Percentiles rank a stretch among this genome's conserved stretches.
phyloP scores from a whole-genome alignment of 164 flowering plant genomes.

The Aristolochia contorta region DNA sequence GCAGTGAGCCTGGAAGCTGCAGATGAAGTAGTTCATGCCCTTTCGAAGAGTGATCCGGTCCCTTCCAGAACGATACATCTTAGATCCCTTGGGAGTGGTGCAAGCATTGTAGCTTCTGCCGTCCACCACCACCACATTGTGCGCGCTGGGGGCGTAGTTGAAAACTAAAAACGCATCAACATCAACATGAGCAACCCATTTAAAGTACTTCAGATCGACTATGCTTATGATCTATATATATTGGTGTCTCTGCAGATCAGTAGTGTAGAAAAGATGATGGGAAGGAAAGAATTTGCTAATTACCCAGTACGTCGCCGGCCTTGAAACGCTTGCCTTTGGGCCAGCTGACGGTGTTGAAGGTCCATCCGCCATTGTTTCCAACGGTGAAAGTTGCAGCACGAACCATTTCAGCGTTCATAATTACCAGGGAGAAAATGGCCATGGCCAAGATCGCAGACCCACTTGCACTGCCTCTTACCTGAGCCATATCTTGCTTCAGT shows the following conservation, averaged over 20 bases:
- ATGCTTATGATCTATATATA: no score
- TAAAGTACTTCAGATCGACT: no score
- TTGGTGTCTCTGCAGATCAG: no score
- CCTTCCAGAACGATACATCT: conserved; percentile 27
- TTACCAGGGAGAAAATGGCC: conserved; percentile 5
- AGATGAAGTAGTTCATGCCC: conserved; percentile 64
- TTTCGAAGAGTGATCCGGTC: conserved; percentile 43
- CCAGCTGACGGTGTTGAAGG: conserved; percentile 32
- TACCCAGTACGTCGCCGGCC: conserved; percentile 44
- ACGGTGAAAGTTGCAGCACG: conserved; percentile 26
- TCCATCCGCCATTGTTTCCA: conserved; percentile 34
- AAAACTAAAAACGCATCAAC: conserved; percentile 29
- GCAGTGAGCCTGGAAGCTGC: conserved; percentile 52
- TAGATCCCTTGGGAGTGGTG: conserved; percentile 34
- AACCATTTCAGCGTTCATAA: conserved; percentile 16
- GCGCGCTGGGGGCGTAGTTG: conserved; percentile 34
- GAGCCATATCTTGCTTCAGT: conserved; percentile 8
- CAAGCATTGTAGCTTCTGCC: conserved; percentile 31
- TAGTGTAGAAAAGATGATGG: not conserved
- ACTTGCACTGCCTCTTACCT: conserved; percentile 49
- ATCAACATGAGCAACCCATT: no score
- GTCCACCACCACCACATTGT: conserved; percentile 53
- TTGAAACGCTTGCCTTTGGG: conserved; percentile 34
- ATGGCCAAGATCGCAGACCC: conserved; percentile 5
- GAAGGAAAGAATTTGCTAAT: not conserved